Base-by-base conservation (phyloP, 768 basidiomycete species). In the Collybia mongolica region DNA sequence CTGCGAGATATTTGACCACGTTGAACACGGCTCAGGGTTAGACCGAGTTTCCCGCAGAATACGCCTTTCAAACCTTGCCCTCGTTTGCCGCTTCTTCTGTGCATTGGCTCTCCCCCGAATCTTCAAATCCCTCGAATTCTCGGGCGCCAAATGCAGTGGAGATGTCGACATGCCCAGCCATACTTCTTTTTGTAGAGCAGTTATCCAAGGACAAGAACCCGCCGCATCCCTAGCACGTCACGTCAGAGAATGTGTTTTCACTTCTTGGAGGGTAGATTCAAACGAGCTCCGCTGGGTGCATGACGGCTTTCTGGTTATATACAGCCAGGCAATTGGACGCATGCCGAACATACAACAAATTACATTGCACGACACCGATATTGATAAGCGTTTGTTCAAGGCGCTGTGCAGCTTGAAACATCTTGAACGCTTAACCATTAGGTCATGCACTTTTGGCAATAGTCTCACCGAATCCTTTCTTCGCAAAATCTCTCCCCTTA, bases 1-100 rank as follows among this genome's bases (percentile, higher is more conserved):
- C 45, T 52, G 70, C 4, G 57, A 65, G 44, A 74, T 79, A n/a
- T 67, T 76, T 39, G 64, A 63, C n/a, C 58, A 60, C 28, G 37
- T 77, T 4, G 54, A 53, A 28, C 62, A 65, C 18, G 43, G 58
- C 0, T 47, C 57, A 15, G 44, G 56, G 0, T 52, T 48, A 28
- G 49, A 53, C 36, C 41, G 42, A 6, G 41, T 44, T 2, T 57
- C 69, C n/a, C 51, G 53, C 26, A 59, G 53, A 15, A 54, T 39
- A 14, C 42, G 52, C 6, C 49, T 72, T 2, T 59, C 58, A 8
- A 64, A 54, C 20, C 65, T 80, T 20, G 70, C 72, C 5, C 61
- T 61, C 24, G 72, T 74, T 29, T 80, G 78, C 52, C 68, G 67
- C 12, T 69, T 73, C 51, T 79, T 80, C 45, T 69, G 65, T 45